Evolutionary conservation across 257 asterid species (phyloP).

Genomic region (Haberlea rhodopensis): DNA sequence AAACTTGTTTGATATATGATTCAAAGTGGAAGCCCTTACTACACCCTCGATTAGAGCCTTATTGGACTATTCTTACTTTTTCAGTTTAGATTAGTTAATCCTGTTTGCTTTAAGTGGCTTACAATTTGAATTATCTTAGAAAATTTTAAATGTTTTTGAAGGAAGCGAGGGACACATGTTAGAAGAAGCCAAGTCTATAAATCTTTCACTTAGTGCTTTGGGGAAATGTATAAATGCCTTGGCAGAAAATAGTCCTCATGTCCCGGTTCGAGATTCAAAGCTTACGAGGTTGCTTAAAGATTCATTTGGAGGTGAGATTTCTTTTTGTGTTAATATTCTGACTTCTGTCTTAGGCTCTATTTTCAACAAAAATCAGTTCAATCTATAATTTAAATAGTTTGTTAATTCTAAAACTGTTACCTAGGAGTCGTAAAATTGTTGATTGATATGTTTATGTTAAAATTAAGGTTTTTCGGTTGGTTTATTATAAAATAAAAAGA

Average conservation of each 20-base stretch:
- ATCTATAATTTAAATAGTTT: too few species aligned
- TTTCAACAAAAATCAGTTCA: too few species aligned
- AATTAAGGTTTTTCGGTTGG: too few species aligned
- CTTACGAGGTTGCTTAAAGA: too few species aligned
- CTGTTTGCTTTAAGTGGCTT: background rate
- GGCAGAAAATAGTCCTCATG: slow-evolving; percentile 97
- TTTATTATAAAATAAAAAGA: too few species aligned
- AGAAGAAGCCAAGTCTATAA: too few species aligned
- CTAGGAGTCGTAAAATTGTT: slow-evolving; percentile 12
- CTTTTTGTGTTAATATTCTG: slow-evolving; percentile 10
- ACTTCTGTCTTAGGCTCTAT: background rate
- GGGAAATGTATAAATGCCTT: too few species aligned
- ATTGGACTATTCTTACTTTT: background rate
- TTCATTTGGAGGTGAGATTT: too few species aligned
- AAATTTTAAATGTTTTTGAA: slow-evolving; percentile 28
- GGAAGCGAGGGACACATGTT: too few species aligned
- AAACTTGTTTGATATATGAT: background rate
- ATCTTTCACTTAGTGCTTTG: too few species aligned
- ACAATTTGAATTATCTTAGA: slow-evolving; percentile 24
- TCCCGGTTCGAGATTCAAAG: slow-evolving; percentile 97
- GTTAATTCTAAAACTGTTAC: too few species aligned
- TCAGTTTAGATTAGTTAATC: background rate
- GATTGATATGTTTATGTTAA: background rate
- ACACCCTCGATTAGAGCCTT: background rate
- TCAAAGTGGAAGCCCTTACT: background rate